Evolutionary conservation across 306 rosid species (phyloP), one percentile per base, ranked within the genome.

Genomic region (Lagenaria siceraria): DNA sequence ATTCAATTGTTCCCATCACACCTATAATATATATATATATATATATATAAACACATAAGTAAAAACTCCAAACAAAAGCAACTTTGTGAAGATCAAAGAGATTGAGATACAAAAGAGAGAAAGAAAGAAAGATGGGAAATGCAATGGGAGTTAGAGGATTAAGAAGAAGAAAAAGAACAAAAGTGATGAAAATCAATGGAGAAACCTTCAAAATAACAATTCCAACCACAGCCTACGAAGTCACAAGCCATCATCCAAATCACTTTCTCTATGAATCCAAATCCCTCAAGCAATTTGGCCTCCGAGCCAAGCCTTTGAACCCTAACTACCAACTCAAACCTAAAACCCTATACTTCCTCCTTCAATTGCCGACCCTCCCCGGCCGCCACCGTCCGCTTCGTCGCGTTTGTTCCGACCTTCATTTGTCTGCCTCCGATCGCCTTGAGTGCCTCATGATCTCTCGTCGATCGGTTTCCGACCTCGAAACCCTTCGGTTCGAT

Each of bases 391-490:
- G 15, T n/a, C 76, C 0, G 78, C 8, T 59, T 4, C 35, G 91
- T 40, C 85, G 97, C 76, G 90, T 71, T 27, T 86, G 83, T 55
- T 93, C 98, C 0, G 86, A 88, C 0, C 77, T 91, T 2, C 85
- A 86, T 0, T 75, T 86, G 83, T 85, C 81, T 31, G 98, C 98
- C 65, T 84, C 80, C 77, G 98, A 91, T 60, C 86, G 93, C 74
- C 97, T 93, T 7, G 97, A 93, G 21, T 87, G 88, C 72, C 80
- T 93, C 78, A 89, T 89, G 97, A 64, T 93, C 6, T 90, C 97
- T 0, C 87, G 92, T 48, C 83, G 98, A 19, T 66, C 90, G 2
- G 81, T 85, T 75, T 93, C 98, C 0, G 97, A 89, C 78, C 25
- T 93, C 6, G 12, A 94, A 1, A 10, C 42, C 24, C 77, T 59